Conservation (phyloP, 2,329 filamentous ascomycete species). For the Blastomyces percursus region DNA sequence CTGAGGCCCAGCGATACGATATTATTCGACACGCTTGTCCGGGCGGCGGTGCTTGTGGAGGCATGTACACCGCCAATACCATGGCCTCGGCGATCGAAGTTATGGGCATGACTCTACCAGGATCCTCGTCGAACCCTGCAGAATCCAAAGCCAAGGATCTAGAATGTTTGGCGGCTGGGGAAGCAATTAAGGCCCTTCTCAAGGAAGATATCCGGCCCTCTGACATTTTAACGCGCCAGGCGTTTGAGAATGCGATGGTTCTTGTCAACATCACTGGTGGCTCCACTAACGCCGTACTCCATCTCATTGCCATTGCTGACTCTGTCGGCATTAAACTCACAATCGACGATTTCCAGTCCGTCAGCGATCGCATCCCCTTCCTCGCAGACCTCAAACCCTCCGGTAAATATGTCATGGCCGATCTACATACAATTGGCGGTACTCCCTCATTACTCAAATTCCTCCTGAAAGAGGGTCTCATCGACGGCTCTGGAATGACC, state of each 20-base stretch:
- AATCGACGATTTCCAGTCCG: constrained; percentile 75
- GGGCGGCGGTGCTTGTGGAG: constrained; percentile 71
- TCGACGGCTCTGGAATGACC: constrained; percentile 50
- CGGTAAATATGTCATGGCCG: constrained; percentile 51
- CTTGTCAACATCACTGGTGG: constrained; percentile 73
- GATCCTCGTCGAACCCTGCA: constrained; percentile 68
- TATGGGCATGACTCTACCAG: constrained; percentile 68
- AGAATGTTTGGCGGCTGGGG: constrained; percentile 62
- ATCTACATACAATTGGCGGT: constrained; percentile 47
- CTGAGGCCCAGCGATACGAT: constrained; percentile 82
- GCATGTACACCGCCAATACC: constrained; percentile 73
- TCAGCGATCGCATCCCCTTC: constrained; percentile 68
- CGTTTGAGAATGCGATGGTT: constrained; percentile 78
- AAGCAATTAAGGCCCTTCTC: constrained; percentile 62
- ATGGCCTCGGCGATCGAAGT: constrained; percentile 65
- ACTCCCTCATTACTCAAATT: constrained; percentile 49
- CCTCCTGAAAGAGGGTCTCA: constrained; percentile 47
- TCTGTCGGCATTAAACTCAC: constrained; percentile 70
- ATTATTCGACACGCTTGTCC: constrained; percentile 89
- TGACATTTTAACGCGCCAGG: constrained; percentile 68
- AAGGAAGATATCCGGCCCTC: constrained; percentile 65
- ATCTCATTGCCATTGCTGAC: constrained; percentile 75
- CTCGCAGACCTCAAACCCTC: constrained; percentile 75
- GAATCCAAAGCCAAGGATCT: constrained; percentile 59
- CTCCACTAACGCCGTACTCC: constrained; percentile 76